Evolutionary conservation across 169 alveolate genomes (phyloP).

Genomic region (Besnoitia besnoiti): DNA sequence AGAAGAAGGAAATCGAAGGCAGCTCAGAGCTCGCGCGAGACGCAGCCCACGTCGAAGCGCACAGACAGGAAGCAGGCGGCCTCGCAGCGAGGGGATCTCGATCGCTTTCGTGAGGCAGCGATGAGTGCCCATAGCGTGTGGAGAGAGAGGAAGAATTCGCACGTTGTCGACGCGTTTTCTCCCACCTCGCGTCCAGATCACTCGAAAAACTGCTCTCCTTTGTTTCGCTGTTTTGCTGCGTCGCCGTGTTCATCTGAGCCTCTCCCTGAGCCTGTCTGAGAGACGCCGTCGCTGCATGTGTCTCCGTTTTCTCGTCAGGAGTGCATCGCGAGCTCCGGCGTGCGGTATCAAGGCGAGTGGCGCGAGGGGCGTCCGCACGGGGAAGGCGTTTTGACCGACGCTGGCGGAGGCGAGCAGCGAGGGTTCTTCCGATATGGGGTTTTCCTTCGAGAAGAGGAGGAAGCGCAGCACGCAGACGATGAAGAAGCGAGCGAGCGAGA

Average conservation of each 20-base stretch:
- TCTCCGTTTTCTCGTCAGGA: slow-evolving; percentile 37
- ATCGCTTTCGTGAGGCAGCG: not conserved
- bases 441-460: slow-evolving; percentile 18
- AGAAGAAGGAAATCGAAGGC: not conserved
- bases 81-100: not conserved
- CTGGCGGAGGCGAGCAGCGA: slow-evolving; percentile 10
- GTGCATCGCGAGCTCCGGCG: slow-evolving; percentile 60
- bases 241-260: not conserved
- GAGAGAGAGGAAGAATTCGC: no score
- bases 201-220: not conserved
- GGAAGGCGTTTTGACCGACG: slow-evolving; percentile 32
- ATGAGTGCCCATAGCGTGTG: not conserved
- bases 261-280: not conserved
- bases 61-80: not conserved
- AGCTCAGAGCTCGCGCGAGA: not conserved
- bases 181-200: not conserved
- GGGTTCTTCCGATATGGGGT: slow-evolving; percentile 49
- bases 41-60: not conserved
- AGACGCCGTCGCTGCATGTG: not conserved
- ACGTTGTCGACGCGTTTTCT: not conserved
- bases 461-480: not conserved
- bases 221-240: not conserved
- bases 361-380: slow-evolving; percentile 63
- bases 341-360: slow-evolving; percentile 65
- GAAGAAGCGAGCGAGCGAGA: not conserved